Conservation (phyloP, 2,329 filamentous ascomycete species). For the Basipetospora sp. region DNA sequence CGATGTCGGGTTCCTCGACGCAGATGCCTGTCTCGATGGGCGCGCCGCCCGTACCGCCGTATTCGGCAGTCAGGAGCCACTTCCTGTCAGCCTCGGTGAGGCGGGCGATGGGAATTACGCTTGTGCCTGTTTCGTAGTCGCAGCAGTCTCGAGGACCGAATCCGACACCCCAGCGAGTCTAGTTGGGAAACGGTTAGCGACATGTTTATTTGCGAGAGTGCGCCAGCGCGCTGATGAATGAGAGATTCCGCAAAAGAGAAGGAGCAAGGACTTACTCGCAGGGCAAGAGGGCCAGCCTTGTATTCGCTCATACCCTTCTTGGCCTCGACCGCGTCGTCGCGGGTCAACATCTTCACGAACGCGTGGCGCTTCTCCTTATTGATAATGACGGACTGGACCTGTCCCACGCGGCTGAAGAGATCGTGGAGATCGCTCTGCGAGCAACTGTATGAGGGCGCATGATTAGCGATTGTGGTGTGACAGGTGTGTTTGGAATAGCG, state of each 20-base stretch:
- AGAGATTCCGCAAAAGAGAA: too few relatives aligned
- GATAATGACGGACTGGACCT: constrained; percentile 93
- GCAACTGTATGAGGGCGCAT: constrained; percentile 31
- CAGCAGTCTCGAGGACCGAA: constrained; percentile 95
- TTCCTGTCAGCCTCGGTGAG: constrained; percentile 93
- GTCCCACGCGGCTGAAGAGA: constrained; percentile 68
- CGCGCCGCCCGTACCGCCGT: constrained; percentile 76
- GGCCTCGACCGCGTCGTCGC: constrained; percentile 67
- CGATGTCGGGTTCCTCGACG: constrained; percentile 94
- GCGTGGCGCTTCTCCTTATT: constrained; percentile 97
- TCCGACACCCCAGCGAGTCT: constrained; percentile 94
- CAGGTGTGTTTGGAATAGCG: too few relatives aligned
- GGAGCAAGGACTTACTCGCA: constrained; percentile 44
- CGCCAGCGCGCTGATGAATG: too few relatives aligned
- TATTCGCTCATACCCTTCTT: constrained; percentile 60
- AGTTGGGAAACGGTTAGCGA: background rate
- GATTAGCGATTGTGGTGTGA: constrained; percentile 2
- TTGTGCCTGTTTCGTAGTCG: constrained; percentile 84
- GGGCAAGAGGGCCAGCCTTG: constrained; percentile 33
- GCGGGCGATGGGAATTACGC: constrained; percentile 79
- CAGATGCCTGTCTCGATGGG: constrained; percentile 70
- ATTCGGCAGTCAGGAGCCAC: constrained; percentile 90
- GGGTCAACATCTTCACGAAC: constrained; percentile 95
- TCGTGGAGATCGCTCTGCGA: constrained; percentile 68
- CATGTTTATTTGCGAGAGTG: too few relatives aligned